These are phyloP conservation scores for Albatrellus ellisii DNA, from an alignment of 768 basidiomycete genomes.

Conservation along the genomic window DNA sequence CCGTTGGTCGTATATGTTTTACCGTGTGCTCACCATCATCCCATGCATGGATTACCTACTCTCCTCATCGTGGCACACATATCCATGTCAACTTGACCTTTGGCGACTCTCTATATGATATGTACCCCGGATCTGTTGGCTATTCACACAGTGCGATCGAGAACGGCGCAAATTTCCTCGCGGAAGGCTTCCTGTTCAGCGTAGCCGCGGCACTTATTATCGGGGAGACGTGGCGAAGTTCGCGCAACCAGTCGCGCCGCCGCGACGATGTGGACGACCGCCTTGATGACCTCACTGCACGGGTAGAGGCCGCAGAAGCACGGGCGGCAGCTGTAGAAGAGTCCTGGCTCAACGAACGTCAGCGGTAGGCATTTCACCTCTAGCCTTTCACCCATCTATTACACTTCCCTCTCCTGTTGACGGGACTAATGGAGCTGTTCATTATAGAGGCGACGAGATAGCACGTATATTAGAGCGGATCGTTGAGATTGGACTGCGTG, in stretches of 20 bases:
- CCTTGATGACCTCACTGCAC: conserved; percentile 40
- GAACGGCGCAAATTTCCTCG: conserved; percentile 73
- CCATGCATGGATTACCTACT: no score
- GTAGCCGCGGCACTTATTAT: conserved; percentile 67
- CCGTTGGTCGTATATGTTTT: no score
- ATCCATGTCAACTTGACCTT: no score
- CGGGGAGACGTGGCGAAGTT: conserved; percentile 65
- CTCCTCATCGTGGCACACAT: no score
- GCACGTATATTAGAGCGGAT: conserved; percentile 49
- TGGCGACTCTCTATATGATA: no score
- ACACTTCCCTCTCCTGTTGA: background rate
- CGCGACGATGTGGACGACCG: conserved; percentile 61
- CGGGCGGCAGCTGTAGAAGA: conserved; percentile 31
- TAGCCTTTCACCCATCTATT: no score
- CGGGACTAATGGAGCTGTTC: background rate
- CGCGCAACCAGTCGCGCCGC: conserved; percentile 56
- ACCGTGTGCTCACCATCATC: no score
- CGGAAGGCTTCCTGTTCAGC: conserved; percentile 73
- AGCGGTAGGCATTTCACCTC: conserved; percentile 23
- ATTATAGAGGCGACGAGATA: conserved; percentile 49
- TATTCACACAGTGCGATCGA: conserved; percentile 72
- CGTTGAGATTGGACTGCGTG: conserved; percentile 52
- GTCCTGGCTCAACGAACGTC: conserved; percentile 28
- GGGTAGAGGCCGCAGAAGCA: conserved; percentile 32
- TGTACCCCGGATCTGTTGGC: no score